Conservation (phyloP, 2,329 filamentous ascomycete genomes). For the Xylaria polymorpha region DNA sequence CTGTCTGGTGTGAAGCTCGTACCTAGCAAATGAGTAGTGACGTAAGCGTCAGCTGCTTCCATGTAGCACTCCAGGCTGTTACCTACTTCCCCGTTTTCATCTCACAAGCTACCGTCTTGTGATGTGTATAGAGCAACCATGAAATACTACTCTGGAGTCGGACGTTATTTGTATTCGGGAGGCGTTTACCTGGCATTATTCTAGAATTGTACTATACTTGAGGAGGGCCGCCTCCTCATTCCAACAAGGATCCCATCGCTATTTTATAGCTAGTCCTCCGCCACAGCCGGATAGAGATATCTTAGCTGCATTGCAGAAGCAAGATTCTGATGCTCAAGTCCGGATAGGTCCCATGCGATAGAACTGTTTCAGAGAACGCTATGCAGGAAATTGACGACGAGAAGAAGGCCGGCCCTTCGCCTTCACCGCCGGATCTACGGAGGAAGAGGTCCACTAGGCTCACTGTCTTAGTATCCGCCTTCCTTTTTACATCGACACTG, state of each 20-base stretch:
- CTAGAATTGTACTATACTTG: conserved; percentile 7
- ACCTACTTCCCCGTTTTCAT: conserved; percentile 3
- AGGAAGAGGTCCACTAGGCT: conserved; percentile 20
- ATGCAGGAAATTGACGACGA: conserved; percentile 31
- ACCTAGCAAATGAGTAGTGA: conserved; percentile 19
- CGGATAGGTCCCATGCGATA: conserved; percentile 12
- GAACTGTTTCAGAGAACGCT: neutral
- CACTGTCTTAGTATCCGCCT: conserved; percentile 8
- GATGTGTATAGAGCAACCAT: conserved; percentile 23
- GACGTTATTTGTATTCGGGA: neutral
- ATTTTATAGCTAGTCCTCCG: conserved; percentile 21
- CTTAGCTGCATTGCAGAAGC: neutral
- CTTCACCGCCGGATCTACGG: conserved; percentile 7
- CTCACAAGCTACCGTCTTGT: conserved; percentile 17
- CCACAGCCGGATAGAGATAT: conserved; percentile 12
- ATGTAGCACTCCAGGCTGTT: neutral
- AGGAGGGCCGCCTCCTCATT: neutral
- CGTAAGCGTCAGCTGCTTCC: conserved; percentile 26
- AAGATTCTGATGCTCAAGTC: neutral
- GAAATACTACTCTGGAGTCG: conserved; percentile 13
- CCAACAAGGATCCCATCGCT: conserved; percentile 4
- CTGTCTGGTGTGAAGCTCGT: neutral
- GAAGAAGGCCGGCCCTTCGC: conserved; percentile 36
- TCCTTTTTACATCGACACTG: conserved; percentile 19
- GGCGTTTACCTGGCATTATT: conserved; percentile 12